These are phyloP conservation scores for Eutrema heterophyllum DNA, from an alignment of 345 rosid genomes.

Conservation along the genomic window DNA sequence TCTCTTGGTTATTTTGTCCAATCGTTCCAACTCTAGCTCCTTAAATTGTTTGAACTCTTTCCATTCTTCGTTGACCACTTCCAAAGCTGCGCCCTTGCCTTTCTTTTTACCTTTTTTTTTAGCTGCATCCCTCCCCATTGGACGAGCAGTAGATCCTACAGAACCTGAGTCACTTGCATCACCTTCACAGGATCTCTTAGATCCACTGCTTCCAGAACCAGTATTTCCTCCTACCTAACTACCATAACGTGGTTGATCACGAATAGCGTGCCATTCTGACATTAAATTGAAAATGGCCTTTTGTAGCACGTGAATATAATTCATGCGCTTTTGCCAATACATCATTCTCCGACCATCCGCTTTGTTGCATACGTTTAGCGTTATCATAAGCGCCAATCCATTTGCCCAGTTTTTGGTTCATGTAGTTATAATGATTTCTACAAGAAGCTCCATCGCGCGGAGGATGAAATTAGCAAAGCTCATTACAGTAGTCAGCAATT, in stretches of 20 bases:
- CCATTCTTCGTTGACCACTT: not conserved
- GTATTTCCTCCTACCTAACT: too few relatives aligned
- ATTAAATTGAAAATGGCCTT: too few relatives aligned
- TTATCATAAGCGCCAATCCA: not conserved
- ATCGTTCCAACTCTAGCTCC: too few relatives aligned
- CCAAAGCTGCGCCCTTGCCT: not conserved
- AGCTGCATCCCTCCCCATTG: not conserved
- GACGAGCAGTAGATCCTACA: not conserved
- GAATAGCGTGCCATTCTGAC: too few relatives aligned
- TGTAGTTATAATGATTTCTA: not conserved
- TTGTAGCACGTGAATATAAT: not conserved
- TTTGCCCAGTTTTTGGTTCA: not conserved
- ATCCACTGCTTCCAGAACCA: too few relatives aligned
- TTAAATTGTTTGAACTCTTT: too few relatives aligned
- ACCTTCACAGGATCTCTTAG: too few relatives aligned
- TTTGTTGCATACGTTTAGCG: not conserved
- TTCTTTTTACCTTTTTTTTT: not conserved
- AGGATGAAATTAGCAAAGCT: not conserved
- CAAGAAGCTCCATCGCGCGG: not conserved
- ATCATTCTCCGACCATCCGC: not conserved
- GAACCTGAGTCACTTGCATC: too few relatives aligned
- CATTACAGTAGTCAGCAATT: not conserved
- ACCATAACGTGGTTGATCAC: too few relatives aligned
- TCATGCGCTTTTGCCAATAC: not conserved
- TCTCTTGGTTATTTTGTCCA: too few relatives aligned